Percentiles rank a stretch among this genome's conserved stretches.
These are phyloP conservation scores for Sphaerobolus stellatus DNA, from an alignment of 1,284 basidiomycete genomes.

Conservation along the genomic window DNA sequence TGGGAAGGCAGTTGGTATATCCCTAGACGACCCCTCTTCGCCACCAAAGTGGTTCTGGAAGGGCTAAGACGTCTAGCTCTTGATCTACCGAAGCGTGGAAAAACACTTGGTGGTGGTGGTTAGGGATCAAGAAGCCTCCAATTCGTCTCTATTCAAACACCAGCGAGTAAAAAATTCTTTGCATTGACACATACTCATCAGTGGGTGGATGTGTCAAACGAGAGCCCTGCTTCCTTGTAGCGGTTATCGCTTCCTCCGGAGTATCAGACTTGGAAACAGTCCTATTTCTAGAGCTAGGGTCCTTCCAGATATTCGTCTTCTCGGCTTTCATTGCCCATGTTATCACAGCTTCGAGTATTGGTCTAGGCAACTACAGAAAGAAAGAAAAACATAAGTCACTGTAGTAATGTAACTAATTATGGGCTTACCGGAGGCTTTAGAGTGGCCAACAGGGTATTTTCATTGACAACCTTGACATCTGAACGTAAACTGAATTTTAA, in stretches of 20 bases:
- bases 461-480: conserved; percentile 80
- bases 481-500: conserved; percentile 83
- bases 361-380: conserved; percentile 61
- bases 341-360: conserved; percentile 83
- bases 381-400: conserved; percentile 3
- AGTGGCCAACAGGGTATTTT: conserved; percentile 69
- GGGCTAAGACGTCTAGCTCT: too few species aligned
- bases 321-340: conserved; percentile 85
- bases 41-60: too few species aligned
- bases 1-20: too few species aligned
- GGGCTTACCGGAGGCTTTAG: conserved; percentile 77
- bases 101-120: too few species aligned
- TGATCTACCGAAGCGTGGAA: too few species aligned
- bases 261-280: conserved; percentile 55
- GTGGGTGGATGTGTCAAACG: conserved; percentile 48
- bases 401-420: background rate
- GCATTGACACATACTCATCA: conserved; percentile 80
- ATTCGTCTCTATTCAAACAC: too few species aligned
- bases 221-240: conserved; percentile 53
- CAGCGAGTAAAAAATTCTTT: too few species aligned
- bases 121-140: too few species aligned
- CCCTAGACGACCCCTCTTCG: too few species aligned
- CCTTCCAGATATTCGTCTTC: conserved; percentile 74
- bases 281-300: conserved; percentile 39
- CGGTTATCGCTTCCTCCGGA: conserved; percentile 65